Percentiles rank a stretch among this genome's conserved stretches.
These are phyloP conservation scores for Schizothecium vesticola DNA, from an alignment of 495 filamentous ascomycete genomes.

Conservation along the genomic window DNA sequence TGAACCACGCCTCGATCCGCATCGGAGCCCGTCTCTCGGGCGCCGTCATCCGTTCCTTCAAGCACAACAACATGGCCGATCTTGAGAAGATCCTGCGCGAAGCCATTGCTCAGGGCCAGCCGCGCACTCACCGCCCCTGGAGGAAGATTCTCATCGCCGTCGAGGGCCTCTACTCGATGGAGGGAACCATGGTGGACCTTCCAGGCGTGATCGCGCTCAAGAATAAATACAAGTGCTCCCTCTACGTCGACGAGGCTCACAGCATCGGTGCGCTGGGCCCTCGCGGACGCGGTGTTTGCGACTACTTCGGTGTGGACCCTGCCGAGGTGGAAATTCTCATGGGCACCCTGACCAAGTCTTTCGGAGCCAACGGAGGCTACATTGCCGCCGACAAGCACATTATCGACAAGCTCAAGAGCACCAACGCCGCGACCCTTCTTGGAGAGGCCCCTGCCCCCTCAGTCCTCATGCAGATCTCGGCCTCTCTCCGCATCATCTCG, in stretches of 20 bases:
- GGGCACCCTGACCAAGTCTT: constrained; percentile 97
- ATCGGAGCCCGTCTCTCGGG: constrained; percentile 91
- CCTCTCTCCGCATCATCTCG: constrained; percentile 76
- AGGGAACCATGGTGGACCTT: constrained; percentile 95
- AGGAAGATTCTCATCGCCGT: constrained; percentile 97
- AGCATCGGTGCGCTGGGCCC: constrained; percentile 92
- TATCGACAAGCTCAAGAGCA: constrained; percentile 81
- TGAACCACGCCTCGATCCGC: constrained; percentile 96
- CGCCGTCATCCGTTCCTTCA: constrained; percentile 91
- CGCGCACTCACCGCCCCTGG: constrained; percentile 94
- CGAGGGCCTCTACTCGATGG: constrained; percentile 98
- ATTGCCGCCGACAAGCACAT: constrained; percentile 84
- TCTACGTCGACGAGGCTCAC: constrained; percentile 96
- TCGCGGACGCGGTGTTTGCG: constrained; percentile 84
- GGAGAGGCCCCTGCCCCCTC: constrained; percentile 85
- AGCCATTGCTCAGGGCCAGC: constrained; percentile 90
- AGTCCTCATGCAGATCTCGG: constrained; percentile 81
- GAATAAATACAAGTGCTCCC: constrained; percentile 90
- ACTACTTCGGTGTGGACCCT: constrained; percentile 90
- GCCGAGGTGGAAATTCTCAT: constrained; percentile 90
- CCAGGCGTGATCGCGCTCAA: constrained; percentile 80
- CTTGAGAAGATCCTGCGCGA: constrained; percentile 81
- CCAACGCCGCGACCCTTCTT: constrained; percentile 80
- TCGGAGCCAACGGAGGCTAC: constrained; percentile 97
- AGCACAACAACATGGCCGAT: constrained; percentile 91